Percentiles rank a stretch among this genome's conserved stretches.
These are phyloP conservation scores for Setomelanomma holmii DNA, from an alignment of 2,329 filamentous ascomycete species.

Conservation along the genomic window DNA sequence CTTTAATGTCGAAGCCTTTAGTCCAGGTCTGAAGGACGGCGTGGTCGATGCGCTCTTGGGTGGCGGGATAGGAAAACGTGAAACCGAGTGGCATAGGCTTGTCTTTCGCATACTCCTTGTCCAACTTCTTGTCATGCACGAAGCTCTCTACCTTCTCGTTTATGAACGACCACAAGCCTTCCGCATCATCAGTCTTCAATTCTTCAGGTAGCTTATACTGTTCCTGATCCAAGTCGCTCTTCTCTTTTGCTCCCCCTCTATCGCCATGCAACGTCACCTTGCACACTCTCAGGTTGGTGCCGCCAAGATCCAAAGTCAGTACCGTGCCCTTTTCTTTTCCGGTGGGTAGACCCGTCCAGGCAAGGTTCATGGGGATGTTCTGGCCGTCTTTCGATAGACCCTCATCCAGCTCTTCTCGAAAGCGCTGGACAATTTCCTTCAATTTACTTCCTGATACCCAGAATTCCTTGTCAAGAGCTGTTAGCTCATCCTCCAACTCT, in stretches of 20 bases:
- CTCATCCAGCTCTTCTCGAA: slow-evolving; percentile 34
- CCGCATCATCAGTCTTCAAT: slow-evolving; percentile 81
- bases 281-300: slow-evolving; percentile 93
- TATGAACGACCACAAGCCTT: slow-evolving; percentile 94
- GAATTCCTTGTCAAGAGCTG: slow-evolving; percentile 30
- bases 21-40: slow-evolving; percentile 95
- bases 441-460: slow-evolving; percentile 30
- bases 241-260: slow-evolving; percentile 80
- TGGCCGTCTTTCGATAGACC: slow-evolving; percentile 25
- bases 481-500: slow-evolving; percentile 27
- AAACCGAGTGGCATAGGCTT: slow-evolving; percentile 82
- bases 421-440: slow-evolving; percentile 30
- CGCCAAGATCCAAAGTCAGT: slow-evolving; percentile 92
- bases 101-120: slow-evolving; percentile 65
- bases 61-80: slow-evolving; percentile 95
- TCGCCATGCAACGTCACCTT: slow-evolving; percentile 87
- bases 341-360: slow-evolving; percentile 90
- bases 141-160: slow-evolving; percentile 92
- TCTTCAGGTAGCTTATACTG: slow-evolving; percentile 96
- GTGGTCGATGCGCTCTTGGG: slow-evolving; percentile 91
- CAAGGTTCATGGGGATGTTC: slow-evolving; percentile 84
- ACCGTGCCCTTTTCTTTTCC: slow-evolving; percentile 88
- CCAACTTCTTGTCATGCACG: slow-evolving; percentile 81
- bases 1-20: slow-evolving; percentile 94
- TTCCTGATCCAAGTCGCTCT: slow-evolving; percentile 76